Evolutionary conservation across 352 stramenopile genomes (phyloP).

Genomic region (Phytophthora kernoviae): DNA sequence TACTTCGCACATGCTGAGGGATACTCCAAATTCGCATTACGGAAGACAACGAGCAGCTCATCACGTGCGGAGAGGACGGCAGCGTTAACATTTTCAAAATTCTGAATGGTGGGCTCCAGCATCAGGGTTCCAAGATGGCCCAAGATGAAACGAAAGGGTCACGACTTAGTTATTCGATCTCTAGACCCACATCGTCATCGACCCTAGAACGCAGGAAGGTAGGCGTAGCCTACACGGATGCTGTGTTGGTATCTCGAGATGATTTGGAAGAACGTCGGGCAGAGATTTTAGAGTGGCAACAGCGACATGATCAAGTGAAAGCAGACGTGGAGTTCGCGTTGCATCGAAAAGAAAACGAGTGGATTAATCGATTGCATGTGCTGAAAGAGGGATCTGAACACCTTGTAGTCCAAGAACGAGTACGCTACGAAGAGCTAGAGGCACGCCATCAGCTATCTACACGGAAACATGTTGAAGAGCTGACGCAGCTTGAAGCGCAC

Average conservation of each 20-base stretch:
- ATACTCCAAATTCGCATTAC: conserved; percentile 79
- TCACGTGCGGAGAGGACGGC: conserved; percentile 68
- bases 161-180: conserved; percentile 11
- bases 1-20: conserved; percentile 63
- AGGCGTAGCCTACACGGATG: conserved; percentile 38
- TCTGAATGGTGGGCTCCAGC: conserved; percentile 15
- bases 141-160: conserved; percentile 3
- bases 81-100: conserved; percentile 67
- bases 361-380: conserved; percentile 80
- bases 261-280: conserved; percentile 76
- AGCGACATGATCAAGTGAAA: conserved; percentile 80
- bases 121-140: background rate
- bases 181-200: conserved; percentile 22
- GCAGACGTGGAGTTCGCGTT: conserved; percentile 85
- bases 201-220: conserved; percentile 20
- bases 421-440: conserved; percentile 84
- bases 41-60: conserved; percentile 61
- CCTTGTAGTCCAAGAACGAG: conserved; percentile 75
- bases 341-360: conserved; percentile 88
- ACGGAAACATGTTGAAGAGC: conserved; percentile 79
- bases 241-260: conserved; percentile 73
- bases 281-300: conserved; percentile 58
- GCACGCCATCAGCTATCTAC: conserved; percentile 64
- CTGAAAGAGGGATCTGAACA: conserved; percentile 82
- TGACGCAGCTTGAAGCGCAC: conserved; percentile 73